A percentile compares a stretch with the other conserved stretches of the same genome.
These are phyloP conservation scores for Metschnikowia continentalis DNA, from an alignment of 805 yeast genomes.

Conservation along the genomic window DNA sequence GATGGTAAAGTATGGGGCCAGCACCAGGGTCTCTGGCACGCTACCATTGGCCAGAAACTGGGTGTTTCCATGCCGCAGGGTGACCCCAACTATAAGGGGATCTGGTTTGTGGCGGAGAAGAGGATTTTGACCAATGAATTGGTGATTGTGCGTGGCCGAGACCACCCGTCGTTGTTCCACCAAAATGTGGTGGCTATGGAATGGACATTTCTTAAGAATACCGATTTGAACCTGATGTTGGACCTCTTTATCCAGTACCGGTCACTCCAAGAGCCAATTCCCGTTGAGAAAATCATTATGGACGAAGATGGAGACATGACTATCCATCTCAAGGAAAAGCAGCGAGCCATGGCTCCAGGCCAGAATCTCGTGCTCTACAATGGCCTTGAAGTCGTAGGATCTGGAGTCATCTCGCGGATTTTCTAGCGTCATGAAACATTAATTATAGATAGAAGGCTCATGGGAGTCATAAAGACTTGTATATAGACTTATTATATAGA, in stretches of 20 bases:
- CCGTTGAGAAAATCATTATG: slow-evolving; percentile 23
- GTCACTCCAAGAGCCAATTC: slow-evolving; percentile 62
- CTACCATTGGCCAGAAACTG: slow-evolving; percentile 88
- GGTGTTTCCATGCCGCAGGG: slow-evolving; percentile 88
- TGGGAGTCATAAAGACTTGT: too few species aligned
- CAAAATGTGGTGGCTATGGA: slow-evolving; percentile 38
- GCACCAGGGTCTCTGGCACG: slow-evolving; percentile 89
- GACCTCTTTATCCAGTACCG: slow-evolving; percentile 57
- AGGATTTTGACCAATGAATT: slow-evolving; percentile 60
- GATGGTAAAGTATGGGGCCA: slow-evolving; percentile 74
- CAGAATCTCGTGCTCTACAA: slow-evolving; percentile 76
- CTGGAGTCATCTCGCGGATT: slow-evolving; percentile 11
- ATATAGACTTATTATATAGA: too few species aligned
- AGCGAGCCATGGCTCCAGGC: slow-evolving; percentile 85
- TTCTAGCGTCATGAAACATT: neutral
- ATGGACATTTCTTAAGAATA: slow-evolving; percentile 47
- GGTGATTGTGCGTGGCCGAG: slow-evolving; percentile 69
- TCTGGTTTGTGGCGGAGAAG: slow-evolving; percentile 85
- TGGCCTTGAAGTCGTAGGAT: slow-evolving; percentile 57
- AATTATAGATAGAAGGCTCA: too few species aligned
- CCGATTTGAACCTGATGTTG: neutral
- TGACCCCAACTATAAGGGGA: slow-evolving; percentile 65
- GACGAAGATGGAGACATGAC: slow-evolving; percentile 8
- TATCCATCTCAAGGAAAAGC: slow-evolving; percentile 36
- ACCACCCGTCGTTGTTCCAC: slow-evolving; percentile 53